phyloP scores from a whole-genome alignment of 2,329 filamentous ascomycete species.

The Cordyceps farinosa region DNA sequence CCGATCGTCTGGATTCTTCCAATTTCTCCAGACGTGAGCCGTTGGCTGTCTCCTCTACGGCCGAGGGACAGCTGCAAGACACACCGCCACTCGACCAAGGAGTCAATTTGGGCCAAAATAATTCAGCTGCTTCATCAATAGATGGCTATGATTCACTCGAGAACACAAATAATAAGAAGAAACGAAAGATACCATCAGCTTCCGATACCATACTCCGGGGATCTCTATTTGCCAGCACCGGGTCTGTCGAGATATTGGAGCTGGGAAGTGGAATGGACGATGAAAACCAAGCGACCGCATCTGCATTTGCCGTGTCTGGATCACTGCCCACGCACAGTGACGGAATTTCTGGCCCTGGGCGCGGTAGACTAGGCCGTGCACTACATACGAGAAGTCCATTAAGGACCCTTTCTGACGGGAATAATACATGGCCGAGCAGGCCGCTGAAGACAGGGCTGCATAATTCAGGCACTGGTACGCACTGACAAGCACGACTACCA shows the following conservation, averaged over 20 bases:
- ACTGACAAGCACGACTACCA: not conserved
- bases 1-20: not conserved
- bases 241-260: not conserved
- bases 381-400: slow-evolving; percentile 60
- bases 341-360: slow-evolving; percentile 78
- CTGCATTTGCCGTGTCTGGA: slow-evolving; percentile 37
- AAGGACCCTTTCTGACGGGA: slow-evolving; percentile 56
- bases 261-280: slow-evolving; percentile 24
- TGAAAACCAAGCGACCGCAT: slow-evolving; percentile 23
- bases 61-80: not conserved
- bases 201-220: slow-evolving; percentile 56
- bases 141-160: slow-evolving; percentile 97
- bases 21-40: not conserved
- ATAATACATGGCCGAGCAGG: slow-evolving; percentile 52
- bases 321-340: slow-evolving; percentile 47
- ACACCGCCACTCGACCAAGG: not conserved
- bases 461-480: not conserved
- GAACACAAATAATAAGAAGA: slow-evolving; percentile 99
- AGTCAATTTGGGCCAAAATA: slow-evolving; percentile 27
- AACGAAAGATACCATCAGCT: slow-evolving; percentile 92
- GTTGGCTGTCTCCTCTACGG: not conserved
- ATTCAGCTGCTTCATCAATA: slow-evolving; percentile 65
- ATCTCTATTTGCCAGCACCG: slow-evolving; percentile 24
- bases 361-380: slow-evolving; percentile 75
- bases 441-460: slow-evolving; percentile 39